A percentile compares a stretch with the other conserved stretches of the same genome.
phyloP scores from a whole-genome alignment of 108 stramenopile species.

The Nitzschia inconspicua region DNA sequence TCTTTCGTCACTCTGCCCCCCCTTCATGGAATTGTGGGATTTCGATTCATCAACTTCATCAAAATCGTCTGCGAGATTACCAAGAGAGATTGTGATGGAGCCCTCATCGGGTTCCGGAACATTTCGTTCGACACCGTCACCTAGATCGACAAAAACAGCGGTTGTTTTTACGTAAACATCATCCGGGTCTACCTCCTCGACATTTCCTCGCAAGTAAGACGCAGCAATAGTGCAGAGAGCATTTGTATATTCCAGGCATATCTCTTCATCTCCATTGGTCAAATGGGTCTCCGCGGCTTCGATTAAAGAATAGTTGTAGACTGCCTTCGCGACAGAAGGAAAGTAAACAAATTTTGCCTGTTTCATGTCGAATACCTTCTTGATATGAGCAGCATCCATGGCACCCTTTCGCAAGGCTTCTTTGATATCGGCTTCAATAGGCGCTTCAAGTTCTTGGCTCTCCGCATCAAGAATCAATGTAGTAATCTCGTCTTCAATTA shows the following conservation, averaged over 20 bases:
- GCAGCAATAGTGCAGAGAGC: slow-evolving; percentile 17
- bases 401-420: slow-evolving; percentile 11
- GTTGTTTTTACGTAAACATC: background rate
- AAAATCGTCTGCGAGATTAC: no score
- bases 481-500: no score
- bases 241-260: slow-evolving; percentile 7
- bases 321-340: slow-evolving; percentile 8
- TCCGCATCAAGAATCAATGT: no score
- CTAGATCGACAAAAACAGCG: background rate
- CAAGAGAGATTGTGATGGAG: no score
- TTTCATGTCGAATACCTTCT: slow-evolving; percentile 17
- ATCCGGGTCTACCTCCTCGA: background rate
- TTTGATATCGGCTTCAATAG: no score
- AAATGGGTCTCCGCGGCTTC: slow-evolving; percentile 34
- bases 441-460: no score
- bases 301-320: slow-evolving; percentile 7
- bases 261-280: slow-evolving; percentile 6
- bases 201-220: background rate
- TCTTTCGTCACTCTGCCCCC: no score
- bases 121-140: background rate
- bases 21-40: no score
- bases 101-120: no score
- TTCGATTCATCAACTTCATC: no score
- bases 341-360: slow-evolving; percentile 7
- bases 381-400: slow-evolving; percentile 5